phyloP scores from a whole-genome alignment of 371 early-diverging fungal species.

The Rhizomucor miehei region DNA sequence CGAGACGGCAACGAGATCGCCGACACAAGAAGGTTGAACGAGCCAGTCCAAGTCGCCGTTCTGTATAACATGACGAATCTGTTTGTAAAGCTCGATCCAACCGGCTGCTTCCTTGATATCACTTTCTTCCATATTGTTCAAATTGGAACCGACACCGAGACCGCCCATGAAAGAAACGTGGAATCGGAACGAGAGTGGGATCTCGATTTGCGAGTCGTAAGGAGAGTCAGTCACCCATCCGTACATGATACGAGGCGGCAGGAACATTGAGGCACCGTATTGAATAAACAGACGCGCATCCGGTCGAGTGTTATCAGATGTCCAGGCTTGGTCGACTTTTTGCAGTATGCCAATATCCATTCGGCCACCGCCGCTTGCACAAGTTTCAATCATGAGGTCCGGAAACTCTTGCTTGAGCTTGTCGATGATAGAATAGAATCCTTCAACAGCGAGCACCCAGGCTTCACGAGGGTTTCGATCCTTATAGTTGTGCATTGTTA shows the following conservation, averaged over 20 bases:
- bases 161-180: constrained; percentile 40
- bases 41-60: too few relatives aligned
- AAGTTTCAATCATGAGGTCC: constrained; percentile 31
- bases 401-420: constrained; percentile 21
- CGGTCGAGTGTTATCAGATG: constrained; percentile 38
- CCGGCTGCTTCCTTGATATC: constrained; percentile 12
- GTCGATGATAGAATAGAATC: constrained; percentile 20
- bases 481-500: constrained; percentile 9
- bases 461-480: constrained; percentile 25
- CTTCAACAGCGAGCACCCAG: constrained; percentile 18
- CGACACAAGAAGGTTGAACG: constrained; percentile 7
- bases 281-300: constrained; percentile 39
- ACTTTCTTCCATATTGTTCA: constrained; percentile 14
- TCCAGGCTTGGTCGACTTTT: constrained; percentile 28
- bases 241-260: constrained; percentile 32
- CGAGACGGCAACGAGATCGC: constrained; percentile 10
- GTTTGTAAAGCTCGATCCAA: constrained; percentile 17
- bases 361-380: constrained; percentile 48
- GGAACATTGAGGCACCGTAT: constrained; percentile 32
- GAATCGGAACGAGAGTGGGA: constrained; percentile 36
- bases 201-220: constrained; percentile 6
- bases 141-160: constrained; percentile 26
- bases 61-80: too few relatives aligned
- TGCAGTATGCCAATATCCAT: constrained; percentile 27
- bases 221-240: constrained; percentile 36